Percentiles rank a stretch among this genome's conserved stretches.
Conservation (phyloP, 2,329 filamentous ascomycete species). For the Xylariaceae sp. region DNA sequence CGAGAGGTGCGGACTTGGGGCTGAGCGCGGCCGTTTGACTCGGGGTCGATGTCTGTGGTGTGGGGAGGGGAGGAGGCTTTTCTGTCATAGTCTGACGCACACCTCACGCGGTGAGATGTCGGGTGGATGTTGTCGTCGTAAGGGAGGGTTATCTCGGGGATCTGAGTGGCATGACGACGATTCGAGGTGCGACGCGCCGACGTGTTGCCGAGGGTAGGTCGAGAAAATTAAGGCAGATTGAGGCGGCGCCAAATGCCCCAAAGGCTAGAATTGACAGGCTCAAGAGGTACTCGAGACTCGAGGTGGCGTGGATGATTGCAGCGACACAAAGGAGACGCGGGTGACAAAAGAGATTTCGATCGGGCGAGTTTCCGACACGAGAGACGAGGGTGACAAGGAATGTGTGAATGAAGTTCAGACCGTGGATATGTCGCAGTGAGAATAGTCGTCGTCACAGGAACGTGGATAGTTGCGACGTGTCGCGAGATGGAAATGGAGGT, state of each 20-base stretch:
- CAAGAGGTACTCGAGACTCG: slow-evolving; percentile 3
- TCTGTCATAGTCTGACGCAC: slow-evolving; percentile 61
- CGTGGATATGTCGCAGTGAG: slow-evolving; percentile 11
- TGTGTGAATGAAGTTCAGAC: too few relatives aligned
- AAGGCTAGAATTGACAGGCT: slow-evolving; percentile 6
- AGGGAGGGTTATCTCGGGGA: slow-evolving; percentile 45
- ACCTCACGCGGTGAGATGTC: slow-evolving; percentile 41
- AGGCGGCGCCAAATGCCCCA: neutral
- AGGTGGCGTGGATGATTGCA: slow-evolving; percentile 4
- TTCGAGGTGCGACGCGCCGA: slow-evolving; percentile 41
- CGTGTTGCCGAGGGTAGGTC: slow-evolving; percentile 10
- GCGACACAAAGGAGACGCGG: slow-evolving; percentile 28
- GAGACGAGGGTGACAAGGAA: slow-evolving; percentile 9
- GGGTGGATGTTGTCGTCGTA: slow-evolving; percentile 17
- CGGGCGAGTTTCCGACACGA: slow-evolving; percentile 11
- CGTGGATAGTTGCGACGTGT: slow-evolving; percentile 16
- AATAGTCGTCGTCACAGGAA: slow-evolving; percentile 12
- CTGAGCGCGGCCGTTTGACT: slow-evolving; percentile 47
- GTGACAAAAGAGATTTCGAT: slow-evolving; percentile 27
- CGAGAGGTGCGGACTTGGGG: slow-evolving; percentile 36
- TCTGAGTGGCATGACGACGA: slow-evolving; percentile 60
- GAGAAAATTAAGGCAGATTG: slow-evolving; percentile 7
- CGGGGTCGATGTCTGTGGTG: slow-evolving; percentile 51
- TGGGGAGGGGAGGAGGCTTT: slow-evolving; percentile 51
- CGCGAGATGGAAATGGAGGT: slow-evolving; percentile 18